phyloP scores from a whole-genome alignment of 768 basidiomycete species.

The Mycena floridula region DNA sequence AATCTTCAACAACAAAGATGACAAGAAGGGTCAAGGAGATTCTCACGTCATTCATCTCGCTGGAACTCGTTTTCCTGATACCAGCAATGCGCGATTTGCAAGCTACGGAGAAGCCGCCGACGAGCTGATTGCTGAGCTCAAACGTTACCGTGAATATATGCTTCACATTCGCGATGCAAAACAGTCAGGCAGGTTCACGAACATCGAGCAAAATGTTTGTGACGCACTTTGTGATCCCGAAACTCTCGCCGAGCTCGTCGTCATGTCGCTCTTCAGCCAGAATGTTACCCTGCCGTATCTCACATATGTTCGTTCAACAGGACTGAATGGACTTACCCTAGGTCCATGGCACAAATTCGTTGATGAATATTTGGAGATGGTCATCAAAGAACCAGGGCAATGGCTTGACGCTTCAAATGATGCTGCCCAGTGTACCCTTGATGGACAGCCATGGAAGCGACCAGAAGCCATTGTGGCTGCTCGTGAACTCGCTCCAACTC shows the following conservation, averaged over 20 bases:
- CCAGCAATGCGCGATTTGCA: conserved; percentile 24
- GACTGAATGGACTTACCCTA: conserved; percentile 19
- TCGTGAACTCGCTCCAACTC: conserved; percentile 1
- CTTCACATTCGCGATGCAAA: conserved; percentile 21
- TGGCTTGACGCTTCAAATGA: conserved; percentile 1
- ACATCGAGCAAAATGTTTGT: conserved; percentile 22
- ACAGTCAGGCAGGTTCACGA: conserved; percentile 10
- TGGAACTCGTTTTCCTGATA: conserved; percentile 21
- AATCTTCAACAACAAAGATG: conserved; percentile 24
- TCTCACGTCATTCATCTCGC: conserved; percentile 9
- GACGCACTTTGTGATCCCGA: conserved; percentile 16
- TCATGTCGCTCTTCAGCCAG: conserved; percentile 18
- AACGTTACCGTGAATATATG: conserved; percentile 17
- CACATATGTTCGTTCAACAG: conserved; percentile 11
- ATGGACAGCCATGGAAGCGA: conserved; percentile 6
- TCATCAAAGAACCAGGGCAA: conserved; percentile 6
- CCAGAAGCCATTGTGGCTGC: conserved; percentile 7
- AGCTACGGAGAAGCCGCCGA: conserved; percentile 19
- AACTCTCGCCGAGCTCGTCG: conserved; percentile 23
- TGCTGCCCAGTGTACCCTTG: conserved; percentile 3
- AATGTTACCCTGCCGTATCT: conserved; percentile 23
- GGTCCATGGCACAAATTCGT: conserved; percentile 10
- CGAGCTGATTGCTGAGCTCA: conserved; percentile 17
- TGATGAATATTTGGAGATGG: conserved; percentile 1
- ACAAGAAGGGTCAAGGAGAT: conserved; percentile 26